Conservation (phyloP, 225 moss, liverwort and hornwort species). For the Ulota crispa region DNA sequence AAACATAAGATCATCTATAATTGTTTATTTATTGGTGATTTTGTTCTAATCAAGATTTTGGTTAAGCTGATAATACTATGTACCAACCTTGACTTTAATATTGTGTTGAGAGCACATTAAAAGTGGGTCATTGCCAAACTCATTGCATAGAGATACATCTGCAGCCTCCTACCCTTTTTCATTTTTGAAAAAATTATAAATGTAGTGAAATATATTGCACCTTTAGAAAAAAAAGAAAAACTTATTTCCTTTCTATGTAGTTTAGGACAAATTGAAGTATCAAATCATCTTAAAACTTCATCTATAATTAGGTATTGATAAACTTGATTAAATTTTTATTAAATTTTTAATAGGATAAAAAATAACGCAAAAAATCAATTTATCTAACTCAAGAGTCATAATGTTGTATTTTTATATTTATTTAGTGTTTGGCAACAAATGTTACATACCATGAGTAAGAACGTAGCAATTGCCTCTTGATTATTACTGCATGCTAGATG, state of each 20-base stretch:
- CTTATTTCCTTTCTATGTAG: too few species aligned
- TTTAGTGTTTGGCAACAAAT: neutral
- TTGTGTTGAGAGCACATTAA: constrained; percentile 59
- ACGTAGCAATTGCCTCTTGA: constrained; percentile 44
- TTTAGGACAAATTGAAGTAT: too few species aligned
- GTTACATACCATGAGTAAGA: constrained; percentile 62
- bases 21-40: neutral
- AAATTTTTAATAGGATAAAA: too few species aligned
- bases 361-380: too few species aligned
- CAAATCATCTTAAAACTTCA: too few species aligned
- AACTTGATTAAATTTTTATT: too few species aligned
- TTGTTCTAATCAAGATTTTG: neutral
- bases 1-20: neutral
- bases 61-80: rapidly evolving
- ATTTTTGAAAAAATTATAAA: constrained; percentile 4
- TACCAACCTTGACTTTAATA: constrained; percentile 56
- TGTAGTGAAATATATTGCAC: neutral
- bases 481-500: constrained; percentile 79
- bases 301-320: too few species aligned
- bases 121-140: constrained; percentile 75
- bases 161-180: constrained; percentile 72
- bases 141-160: constrained; percentile 46
- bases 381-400: too few species aligned
- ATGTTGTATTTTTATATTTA: too few species aligned
- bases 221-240: too few species aligned